Evolutionary conservation across 1,284 basidiomycete species (phyloP), one percentile per base, ranked within the genome.

Genomic region (Apiotrichum porosum): DNA sequence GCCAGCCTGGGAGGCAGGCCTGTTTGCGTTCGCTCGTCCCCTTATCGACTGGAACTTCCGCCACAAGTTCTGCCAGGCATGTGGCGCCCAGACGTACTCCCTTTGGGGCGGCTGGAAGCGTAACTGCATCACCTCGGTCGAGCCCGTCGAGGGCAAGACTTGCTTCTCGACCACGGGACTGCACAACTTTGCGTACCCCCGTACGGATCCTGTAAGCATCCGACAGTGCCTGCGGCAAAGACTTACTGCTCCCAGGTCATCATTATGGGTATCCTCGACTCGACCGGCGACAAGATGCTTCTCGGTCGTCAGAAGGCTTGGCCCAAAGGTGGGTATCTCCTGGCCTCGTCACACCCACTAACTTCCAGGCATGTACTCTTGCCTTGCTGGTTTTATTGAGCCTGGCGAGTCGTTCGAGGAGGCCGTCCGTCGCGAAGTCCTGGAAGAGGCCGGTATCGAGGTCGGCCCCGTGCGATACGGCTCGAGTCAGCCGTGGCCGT

Each of bases 81-180:
- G 94, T 69, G 89, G 91, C 1, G 81, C 84, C 0, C 79, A 79
- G 4, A 83, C 85, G 1, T 89, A 92, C 66, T 87, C 88, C 1
- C 78, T 90, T 55, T 97, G 93, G 92, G 90, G 83, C 5, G 94
- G 94, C 0, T 97, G 92, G 90, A 98, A 98, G 73, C 75, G 92
- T 4, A 79, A 80, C 8, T 98, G 94, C 68, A 75, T 80, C 3
- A 80, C 86, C 0, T 74, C 88, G 10, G 69, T 70, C 15, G 41
- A 62, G 9, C 57, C 60, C 6, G 47, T 52, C 21, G 58, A 58
- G 33, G 65, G 62, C 28, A 58, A 62, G 45, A 55, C 62, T 1
- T 71, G 68, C 46, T 68, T 65, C 46, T 65, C 55, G 51, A 88
- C 86, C 41, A 84, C 79, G 53, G 91, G 91, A 3, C 69, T 93